These are phyloP conservation scores for Pyrus hybrid DNA, from an alignment of 331 rosid genomes.

Conservation along the genomic window DNA sequence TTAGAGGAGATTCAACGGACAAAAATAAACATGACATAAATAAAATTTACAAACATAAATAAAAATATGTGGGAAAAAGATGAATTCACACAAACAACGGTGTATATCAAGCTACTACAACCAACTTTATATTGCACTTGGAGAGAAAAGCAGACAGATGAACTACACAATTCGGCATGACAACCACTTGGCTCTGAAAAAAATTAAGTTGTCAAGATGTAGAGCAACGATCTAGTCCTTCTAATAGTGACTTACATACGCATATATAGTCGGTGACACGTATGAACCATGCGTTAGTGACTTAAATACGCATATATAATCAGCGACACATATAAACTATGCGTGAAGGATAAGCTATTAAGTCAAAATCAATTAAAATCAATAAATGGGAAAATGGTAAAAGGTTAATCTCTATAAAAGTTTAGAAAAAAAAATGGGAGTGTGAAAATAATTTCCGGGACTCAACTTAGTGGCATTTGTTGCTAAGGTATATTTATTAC, in stretches of 20 bases:
- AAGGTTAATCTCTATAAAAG: not conserved
- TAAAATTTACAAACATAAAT: too few relatives aligned
- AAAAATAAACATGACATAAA: too few relatives aligned
- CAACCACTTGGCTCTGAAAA: not conserved
- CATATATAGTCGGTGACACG: not conserved
- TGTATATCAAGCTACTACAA: not conserved
- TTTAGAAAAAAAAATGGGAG: too few relatives aligned
- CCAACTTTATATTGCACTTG: not conserved
- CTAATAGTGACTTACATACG: not conserved
- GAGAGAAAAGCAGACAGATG: not conserved
- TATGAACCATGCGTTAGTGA: too few relatives aligned
- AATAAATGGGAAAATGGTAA: not conserved
- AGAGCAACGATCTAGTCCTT: not conserved
- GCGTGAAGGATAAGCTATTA: too few relatives aligned
- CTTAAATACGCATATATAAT: too few relatives aligned
- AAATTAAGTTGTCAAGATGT: not conserved
- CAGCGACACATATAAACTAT: too few relatives aligned
- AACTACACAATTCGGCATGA: not conserved
- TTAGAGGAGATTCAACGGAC: too few relatives aligned
- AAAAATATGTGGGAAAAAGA: too few relatives aligned
- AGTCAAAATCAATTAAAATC: not conserved
- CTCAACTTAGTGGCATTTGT: not conserved
- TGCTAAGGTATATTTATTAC: slow-evolving; percentile 34
- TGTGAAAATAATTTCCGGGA: too few relatives aligned
- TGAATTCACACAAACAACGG: too few relatives aligned